Percentiles rank a stretch among this genome's conserved stretches.
These are phyloP conservation scores for Eruca vesicaria DNA, from an alignment of 441 rosid genomes.

Conservation along the genomic window DNA sequence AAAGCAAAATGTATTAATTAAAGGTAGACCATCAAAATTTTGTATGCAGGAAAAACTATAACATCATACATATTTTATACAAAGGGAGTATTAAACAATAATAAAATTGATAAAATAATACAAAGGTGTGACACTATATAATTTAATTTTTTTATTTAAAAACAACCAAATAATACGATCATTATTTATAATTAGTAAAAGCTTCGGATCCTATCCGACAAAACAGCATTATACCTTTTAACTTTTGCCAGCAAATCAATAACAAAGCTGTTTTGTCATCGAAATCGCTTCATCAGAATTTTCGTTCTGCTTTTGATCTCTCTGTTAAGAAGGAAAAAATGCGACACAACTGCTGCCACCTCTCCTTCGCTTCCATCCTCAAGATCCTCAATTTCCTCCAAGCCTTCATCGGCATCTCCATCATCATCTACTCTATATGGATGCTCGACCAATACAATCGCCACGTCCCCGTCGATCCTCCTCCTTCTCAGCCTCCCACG, in stretches of 20 bases:
- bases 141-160: too few species aligned
- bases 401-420: conserved; percentile 62
- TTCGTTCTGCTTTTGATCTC: background rate
- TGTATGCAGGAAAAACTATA: too few species aligned
- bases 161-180: background rate
- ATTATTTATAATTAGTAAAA: background rate
- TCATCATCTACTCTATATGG: conserved; percentile 69
- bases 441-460: conserved; percentile 73
- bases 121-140: background rate
- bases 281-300: conserved; percentile 4
- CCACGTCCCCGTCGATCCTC: conserved; percentile 34
- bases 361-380: conserved; percentile 63
- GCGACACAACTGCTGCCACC: conserved; percentile 68
- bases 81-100: background rate
- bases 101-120: background rate
- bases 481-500: conserved; percentile 26
- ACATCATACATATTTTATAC: too few species aligned
- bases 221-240: background rate
- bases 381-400: conserved; percentile 72
- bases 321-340: conserved; percentile 8
- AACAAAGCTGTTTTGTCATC: too few species aligned
- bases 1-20: too few species aligned
- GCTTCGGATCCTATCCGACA: conserved; percentile 20
- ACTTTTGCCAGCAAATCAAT: background rate
- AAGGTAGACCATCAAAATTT: too few species aligned